Conservation (phyloP, 1,284 basidiomycete genomes). For the Cutaneotrichosporon sp. region DNA sequence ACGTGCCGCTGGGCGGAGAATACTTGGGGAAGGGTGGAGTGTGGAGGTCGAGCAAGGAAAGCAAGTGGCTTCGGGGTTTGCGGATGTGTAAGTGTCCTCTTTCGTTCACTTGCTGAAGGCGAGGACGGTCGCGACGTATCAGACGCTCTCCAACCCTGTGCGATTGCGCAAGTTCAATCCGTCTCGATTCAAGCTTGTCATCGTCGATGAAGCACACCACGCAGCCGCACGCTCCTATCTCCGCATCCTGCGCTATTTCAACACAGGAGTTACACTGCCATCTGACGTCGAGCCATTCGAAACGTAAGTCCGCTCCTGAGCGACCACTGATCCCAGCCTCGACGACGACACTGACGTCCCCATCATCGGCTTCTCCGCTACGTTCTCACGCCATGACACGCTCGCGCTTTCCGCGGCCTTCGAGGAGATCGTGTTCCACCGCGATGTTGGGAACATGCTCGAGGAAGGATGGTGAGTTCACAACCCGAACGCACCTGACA, state of each 20-base stretch:
- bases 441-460: constrained; percentile 90
- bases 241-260: constrained; percentile 42
- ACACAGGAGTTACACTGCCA: constrained; percentile 33
- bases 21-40: constrained; percentile 63
- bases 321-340: constrained; percentile 3
- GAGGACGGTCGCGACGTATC: constrained; percentile 88
- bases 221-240: constrained; percentile 74
- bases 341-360: constrained; percentile 55
- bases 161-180: constrained; percentile 79
- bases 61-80: constrained; percentile 68
- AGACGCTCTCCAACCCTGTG: constrained; percentile 66
- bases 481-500: neutral
- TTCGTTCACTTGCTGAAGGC: neutral
- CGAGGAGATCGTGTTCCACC: constrained; percentile 87
- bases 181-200: constrained; percentile 66
- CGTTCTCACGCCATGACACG: constrained; percentile 87
- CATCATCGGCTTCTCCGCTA: constrained; percentile 91
- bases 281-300: constrained; percentile 20
- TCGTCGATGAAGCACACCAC: constrained; percentile 94
- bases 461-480: constrained; percentile 72
- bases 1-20: constrained; percentile 61
- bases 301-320: constrained; percentile 7
- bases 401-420: constrained; percentile 83
- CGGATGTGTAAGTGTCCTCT: constrained; percentile 66
- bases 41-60: constrained; percentile 90